Evolutionary conservation across 1,139 yeast species (phyloP).

Genomic region (Yamadazyma trypodendri): DNA sequence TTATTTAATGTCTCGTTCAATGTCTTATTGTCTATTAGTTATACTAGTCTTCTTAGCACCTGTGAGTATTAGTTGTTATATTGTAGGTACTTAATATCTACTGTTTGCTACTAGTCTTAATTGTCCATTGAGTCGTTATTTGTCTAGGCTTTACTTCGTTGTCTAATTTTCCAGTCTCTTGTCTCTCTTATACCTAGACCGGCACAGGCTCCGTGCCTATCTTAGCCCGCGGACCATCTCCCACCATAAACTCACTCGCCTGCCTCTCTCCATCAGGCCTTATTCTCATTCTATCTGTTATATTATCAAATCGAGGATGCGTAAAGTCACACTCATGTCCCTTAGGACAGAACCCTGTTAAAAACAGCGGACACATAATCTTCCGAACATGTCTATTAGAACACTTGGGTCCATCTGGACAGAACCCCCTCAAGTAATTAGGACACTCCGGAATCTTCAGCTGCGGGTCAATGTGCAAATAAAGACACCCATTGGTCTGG

Average conservation of each 20-base stretch:
- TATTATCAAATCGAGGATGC: slow-evolving; percentile 57
- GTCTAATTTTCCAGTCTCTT: too few species aligned
- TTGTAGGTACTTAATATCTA: background rate
- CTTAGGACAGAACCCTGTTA: slow-evolving; percentile 92
- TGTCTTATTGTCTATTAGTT: too few species aligned
- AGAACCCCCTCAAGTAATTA: slow-evolving; percentile 83
- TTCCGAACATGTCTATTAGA: slow-evolving; percentile 77
- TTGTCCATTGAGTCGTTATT: too few species aligned
- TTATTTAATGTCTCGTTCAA: too few species aligned
- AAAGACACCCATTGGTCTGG: slow-evolving; percentile 92
- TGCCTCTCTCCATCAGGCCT: slow-evolving; percentile 38
- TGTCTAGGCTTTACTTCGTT: too few species aligned
- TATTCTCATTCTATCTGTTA: slow-evolving; percentile 49
- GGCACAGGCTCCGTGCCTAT: background rate
- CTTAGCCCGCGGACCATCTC: background rate
- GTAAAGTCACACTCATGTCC: slow-evolving; percentile 59
- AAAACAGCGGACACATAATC: slow-evolving; percentile 74
- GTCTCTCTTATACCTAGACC: too few species aligned
- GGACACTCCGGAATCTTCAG: slow-evolving; percentile 84
- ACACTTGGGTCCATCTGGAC: slow-evolving; percentile 91
- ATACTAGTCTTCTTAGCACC: too few species aligned
- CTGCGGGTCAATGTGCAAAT: slow-evolving; percentile 87
- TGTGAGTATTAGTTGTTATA: too few species aligned
- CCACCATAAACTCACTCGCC: background rate
- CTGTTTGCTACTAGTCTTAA: too few species aligned